Evolutionary conservation across 768 basidiomycete genomes (phyloP).

Genomic region (Epithele typhae): DNA sequence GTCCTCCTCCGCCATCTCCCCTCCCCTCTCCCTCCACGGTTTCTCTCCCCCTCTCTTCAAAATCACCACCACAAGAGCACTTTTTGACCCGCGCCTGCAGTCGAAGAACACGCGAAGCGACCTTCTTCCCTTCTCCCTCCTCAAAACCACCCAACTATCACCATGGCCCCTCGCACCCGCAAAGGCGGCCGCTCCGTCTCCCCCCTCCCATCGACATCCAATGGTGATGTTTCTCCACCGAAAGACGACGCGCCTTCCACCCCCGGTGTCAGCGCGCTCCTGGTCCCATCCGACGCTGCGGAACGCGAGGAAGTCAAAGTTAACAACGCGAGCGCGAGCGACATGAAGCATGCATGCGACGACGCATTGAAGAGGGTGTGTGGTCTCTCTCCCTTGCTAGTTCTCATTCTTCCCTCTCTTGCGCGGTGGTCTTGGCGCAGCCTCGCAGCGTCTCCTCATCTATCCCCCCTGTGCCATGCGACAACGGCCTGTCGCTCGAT

Average conservation of each 20-base stretch:
- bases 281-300: slow-evolving; percentile 18
- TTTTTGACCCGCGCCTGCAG: too few relatives aligned
- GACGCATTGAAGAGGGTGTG: slow-evolving; percentile 86
- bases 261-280: slow-evolving; percentile 11
- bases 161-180: slow-evolving; percentile 18
- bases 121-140: too few relatives aligned
- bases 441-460: too few relatives aligned
- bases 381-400: slow-evolving; percentile 22
- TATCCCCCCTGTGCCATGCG: too few relatives aligned
- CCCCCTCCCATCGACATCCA: neutral
- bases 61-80: too few relatives aligned
- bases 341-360: slow-evolving; percentile 60
- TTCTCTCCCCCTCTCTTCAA: neutral
- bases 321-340: slow-evolving; percentile 46
- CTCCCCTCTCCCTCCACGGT: neutral
- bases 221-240: neutral
- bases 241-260: slow-evolving; percentile 5
- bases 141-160: neutral
- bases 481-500: too few relatives aligned
- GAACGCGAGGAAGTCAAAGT: slow-evolving; percentile 39
- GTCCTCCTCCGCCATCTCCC: slow-evolving; percentile 1
- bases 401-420: slow-evolving; percentile 3
- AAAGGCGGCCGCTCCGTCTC: slow-evolving; percentile 8
- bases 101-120: too few relatives aligned
- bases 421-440: too few relatives aligned